Conservation (phyloP, 371 early-diverging fungal genomes). For the Syncephalastrum contaminatum region DNA sequence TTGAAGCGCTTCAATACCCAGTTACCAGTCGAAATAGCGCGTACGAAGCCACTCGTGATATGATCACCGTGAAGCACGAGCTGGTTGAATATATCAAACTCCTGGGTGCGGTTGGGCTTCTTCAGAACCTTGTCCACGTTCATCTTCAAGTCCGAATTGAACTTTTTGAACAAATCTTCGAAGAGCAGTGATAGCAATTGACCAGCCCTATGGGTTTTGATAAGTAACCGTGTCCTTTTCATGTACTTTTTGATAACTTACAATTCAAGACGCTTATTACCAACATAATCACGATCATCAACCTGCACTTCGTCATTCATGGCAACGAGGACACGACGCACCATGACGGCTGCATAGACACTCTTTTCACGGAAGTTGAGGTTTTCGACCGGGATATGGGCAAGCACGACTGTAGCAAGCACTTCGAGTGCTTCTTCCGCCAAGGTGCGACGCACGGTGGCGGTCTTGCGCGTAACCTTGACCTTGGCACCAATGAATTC, state of each 20-base stretch:
- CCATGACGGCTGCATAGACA: slow-evolving; percentile 97
- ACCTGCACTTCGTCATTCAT: slow-evolving; percentile 77
- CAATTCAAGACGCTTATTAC: slow-evolving; percentile 99
- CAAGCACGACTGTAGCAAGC: slow-evolving; percentile 90
- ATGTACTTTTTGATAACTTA: slow-evolving; percentile 34
- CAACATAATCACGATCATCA: slow-evolving; percentile 99
- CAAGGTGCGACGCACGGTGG: slow-evolving; percentile 55
- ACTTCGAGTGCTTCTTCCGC: slow-evolving; percentile 94
- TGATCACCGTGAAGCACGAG: slow-evolving; percentile 83
- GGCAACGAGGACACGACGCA: slow-evolving; percentile 93
- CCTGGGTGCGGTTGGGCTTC: slow-evolving; percentile 90
- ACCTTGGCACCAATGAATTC: slow-evolving; percentile 88
- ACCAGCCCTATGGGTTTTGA: slow-evolving; percentile 78
- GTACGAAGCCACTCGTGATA: slow-evolving; percentile 94
- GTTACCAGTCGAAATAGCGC: slow-evolving; percentile 99
- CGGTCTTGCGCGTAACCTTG: slow-evolving; percentile 63
- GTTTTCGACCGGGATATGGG: slow-evolving; percentile 94
- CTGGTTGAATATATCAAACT: slow-evolving; percentile 94
- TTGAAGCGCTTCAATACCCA: slow-evolving; percentile 99
- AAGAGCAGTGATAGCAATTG: slow-evolving; percentile 97
- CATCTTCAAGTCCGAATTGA: slow-evolving; percentile 89
- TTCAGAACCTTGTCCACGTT: slow-evolving; percentile 93
- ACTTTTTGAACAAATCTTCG: slow-evolving; percentile 99
- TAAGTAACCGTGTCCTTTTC: not conserved
- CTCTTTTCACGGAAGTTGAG: slow-evolving; percentile 93